Base-by-base conservation (phyloP, 73 alveolate genomes). In the Uronychia binucleata region DNA sequence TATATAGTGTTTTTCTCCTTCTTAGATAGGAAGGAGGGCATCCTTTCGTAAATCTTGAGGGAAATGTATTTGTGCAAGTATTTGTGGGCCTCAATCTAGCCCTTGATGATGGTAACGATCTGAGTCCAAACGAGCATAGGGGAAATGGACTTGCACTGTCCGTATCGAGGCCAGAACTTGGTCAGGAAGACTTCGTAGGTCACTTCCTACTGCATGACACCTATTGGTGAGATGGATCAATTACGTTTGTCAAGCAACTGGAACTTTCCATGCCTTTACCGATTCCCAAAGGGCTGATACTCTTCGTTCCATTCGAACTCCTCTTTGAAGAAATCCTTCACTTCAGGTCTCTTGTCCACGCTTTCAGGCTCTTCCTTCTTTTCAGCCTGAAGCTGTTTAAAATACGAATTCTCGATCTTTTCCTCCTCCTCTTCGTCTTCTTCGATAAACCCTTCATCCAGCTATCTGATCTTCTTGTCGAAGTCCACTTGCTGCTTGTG, bases 111-210 rank as follows among this genome's bases (percentile, higher is more conserved):
- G 5, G 98, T 88, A 46, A 28, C 79, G 32, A 95, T 95, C 81
- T 95, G 96, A 75, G 98, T 95, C 96, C 98, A 95, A 1, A 88
- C 95, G 11, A 90, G 81, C 25, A 75, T 25, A 0, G 93, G 88
- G 33, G 92, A 34, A 0, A 89, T 58, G 30, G 82, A 80, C 34
- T 30, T 58, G 60, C 79, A 58, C 25, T 59, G 58, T 30, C 34
- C 74, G 29, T 57, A n/a, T 75, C 79, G 85, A 33, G 95, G 93
- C 95, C 94, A 88, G 84, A 93, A 93, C 80, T 85, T 88, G 33
- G 75, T 77, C 74, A 90, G 88, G 79, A 90, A 92, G 31, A 82
- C 78, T 27, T 93, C 90, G 74, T 57, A 91, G 59, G 75, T 96
- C 28, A 95, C 96, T 77, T 94, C 98, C 58, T 46, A 11, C 19